Evolutionary conservation across 2,329 filamentous ascomycete genomes (phyloP).

Genomic region (Penicillium sp.): DNA sequence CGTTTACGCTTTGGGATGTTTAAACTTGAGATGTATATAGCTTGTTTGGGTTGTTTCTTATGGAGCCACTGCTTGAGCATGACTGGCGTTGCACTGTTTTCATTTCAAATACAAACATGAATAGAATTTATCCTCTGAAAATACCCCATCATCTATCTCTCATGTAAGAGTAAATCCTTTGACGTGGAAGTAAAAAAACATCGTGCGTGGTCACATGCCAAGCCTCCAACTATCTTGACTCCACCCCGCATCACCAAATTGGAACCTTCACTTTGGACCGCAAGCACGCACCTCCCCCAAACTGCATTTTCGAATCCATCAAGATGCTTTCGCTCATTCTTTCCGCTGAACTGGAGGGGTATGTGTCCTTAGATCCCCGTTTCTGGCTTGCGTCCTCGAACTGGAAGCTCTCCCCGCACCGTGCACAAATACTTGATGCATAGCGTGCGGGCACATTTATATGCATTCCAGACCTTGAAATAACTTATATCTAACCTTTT

Average conservation of each 20-base stretch:
- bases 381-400: neutral
- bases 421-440: slow-evolving; percentile 4
- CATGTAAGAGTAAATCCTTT: neutral
- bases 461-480: neutral
- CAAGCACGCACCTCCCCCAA: slow-evolving; percentile 4
- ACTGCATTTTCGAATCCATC: neutral
- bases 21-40: slow-evolving; percentile 19
- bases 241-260: slow-evolving; percentile 22
- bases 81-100: slow-evolving; percentile 21
- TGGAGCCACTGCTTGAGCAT: slow-evolving; percentile 25
- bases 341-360: slow-evolving; percentile 38
- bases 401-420: slow-evolving; percentile 10
- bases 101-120: slow-evolving; percentile 5
- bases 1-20: neutral
- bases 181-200: neutral
- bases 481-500: slow-evolving; percentile 8
- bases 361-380: slow-evolving; percentile 8
- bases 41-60: slow-evolving; percentile 16
- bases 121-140: slow-evolving; percentile 10
- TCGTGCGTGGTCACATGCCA: slow-evolving; percentile 19
- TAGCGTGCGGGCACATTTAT: neutral
- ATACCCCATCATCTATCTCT: neutral
- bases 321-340: slow-evolving; percentile 41
- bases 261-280: slow-evolving; percentile 7
- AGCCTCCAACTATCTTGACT: slow-evolving; percentile 21